Percentiles rank a stretch among this genome's conserved stretches.
These are phyloP conservation scores for Penicillium samsonianum DNA, from an alignment of 495 filamentous ascomycete species.

Conservation along the genomic window DNA sequence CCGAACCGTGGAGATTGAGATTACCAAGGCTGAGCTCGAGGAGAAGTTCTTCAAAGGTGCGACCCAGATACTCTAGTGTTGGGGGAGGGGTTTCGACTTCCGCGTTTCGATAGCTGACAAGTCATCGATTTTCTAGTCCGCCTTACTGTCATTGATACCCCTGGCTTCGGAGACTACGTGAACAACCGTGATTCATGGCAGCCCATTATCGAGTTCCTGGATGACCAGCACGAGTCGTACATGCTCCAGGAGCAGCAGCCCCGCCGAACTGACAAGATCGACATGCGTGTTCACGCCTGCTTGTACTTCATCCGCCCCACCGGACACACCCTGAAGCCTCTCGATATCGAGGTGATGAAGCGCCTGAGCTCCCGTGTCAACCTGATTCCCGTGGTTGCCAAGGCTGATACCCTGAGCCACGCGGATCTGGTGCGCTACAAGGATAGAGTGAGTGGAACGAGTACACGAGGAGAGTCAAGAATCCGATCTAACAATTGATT, in stretches of 20 bases:
- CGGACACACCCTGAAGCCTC: slow-evolving; percentile 95
- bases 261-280: slow-evolving; percentile 95
- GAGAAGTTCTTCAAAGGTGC: slow-evolving; percentile 99
- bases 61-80: slow-evolving; percentile 1
- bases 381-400: slow-evolving; percentile 95
- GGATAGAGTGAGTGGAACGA: slow-evolving; percentile 65
- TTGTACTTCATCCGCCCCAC: slow-evolving; percentile 99
- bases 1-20: slow-evolving; percentile 99
- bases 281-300: slow-evolving; percentile 97
- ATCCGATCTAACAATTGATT: slow-evolving; percentile 6
- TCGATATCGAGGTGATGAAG: slow-evolving; percentile 99
- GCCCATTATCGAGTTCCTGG: slow-evolving; percentile 98
- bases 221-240: slow-evolving; percentile 99
- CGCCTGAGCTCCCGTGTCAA: slow-evolving; percentile 95
- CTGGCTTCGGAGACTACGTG: slow-evolving; percentile 98
- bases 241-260: slow-evolving; percentile 99
- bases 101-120: slow-evolving; percentile 15
- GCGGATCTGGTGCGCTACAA: slow-evolving; percentile 90
- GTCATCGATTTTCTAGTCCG: slow-evolving; percentile 64
- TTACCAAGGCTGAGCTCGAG: slow-evolving; percentile 98
- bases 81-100: slow-evolving; percentile 1
- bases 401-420: slow-evolving; percentile 96
- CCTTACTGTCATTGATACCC: slow-evolving; percentile 97
- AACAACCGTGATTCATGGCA: slow-evolving; percentile 99
- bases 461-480: background rate